These are phyloP conservation scores for Thuja plicata DNA, from an alignment of 83 land plant species.

Conservation along the genomic window DNA sequence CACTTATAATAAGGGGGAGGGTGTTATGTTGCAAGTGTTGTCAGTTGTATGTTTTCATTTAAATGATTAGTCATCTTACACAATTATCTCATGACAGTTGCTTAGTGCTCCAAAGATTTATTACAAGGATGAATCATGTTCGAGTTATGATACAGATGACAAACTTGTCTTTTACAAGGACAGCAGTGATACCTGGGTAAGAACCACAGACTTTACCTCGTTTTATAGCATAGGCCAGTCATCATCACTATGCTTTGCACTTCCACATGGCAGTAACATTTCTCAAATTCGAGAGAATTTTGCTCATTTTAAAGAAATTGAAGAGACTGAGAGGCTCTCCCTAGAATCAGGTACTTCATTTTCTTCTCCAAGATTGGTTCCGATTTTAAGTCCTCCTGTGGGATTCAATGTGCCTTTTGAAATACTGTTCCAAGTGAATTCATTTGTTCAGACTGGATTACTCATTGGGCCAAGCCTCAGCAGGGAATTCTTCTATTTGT, in stretches of 20 bases:
- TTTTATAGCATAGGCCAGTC: conserved; percentile 68
- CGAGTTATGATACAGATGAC: conserved; percentile 9
- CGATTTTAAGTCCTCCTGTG: conserved; percentile 30
- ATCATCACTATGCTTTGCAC: conserved; percentile 56
- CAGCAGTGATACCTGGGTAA: conserved; percentile 62
- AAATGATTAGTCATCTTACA: neutral
- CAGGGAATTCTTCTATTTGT: conserved; percentile 36
- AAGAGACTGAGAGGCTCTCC: conserved; percentile 1
- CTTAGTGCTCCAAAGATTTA: conserved; percentile 56
- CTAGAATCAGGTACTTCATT: conserved; percentile 21
- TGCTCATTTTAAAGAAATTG: conserved; percentile 15
- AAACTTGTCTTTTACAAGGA: conserved; percentile 34
- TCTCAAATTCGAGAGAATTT: conserved; percentile 25
- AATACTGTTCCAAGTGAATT: conserved; percentile 58
- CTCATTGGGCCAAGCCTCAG: conserved; percentile 57
- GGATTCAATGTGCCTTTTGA: conserved; percentile 44
- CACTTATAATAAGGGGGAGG: neutral
- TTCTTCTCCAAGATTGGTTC: conserved; percentile 46
- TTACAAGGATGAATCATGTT: conserved; percentile 17
- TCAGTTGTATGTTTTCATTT: neutral
- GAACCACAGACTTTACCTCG: conserved; percentile 83
- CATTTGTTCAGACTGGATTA: conserved; percentile 60
- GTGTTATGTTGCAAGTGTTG: conserved; percentile 6
- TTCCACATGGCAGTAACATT: conserved; percentile 20
- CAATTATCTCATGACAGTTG: conserved; percentile 29